Percentiles rank a stretch among this genome's conserved stretches.
Evolutionary conservation across 2,329 filamentous ascomycete species (phyloP).

Genomic region (Fusarium nodosum): DNA sequence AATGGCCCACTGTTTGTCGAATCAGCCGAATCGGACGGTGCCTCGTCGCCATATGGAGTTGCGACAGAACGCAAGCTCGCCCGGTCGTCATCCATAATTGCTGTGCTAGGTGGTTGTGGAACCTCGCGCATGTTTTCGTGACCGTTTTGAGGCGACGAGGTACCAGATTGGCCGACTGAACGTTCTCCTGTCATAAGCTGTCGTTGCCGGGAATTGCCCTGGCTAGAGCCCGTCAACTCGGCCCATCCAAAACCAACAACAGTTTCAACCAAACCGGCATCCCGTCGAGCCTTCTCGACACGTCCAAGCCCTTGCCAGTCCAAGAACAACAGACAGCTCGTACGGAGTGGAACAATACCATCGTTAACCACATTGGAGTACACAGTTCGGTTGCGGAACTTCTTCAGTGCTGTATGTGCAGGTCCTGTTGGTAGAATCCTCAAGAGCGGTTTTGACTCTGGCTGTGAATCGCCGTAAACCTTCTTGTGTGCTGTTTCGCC

Average conservation of each 20-base stretch:
- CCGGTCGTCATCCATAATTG: conserved; percentile 76
- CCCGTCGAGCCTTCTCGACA: conserved; percentile 93
- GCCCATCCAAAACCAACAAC: conserved; percentile 96
- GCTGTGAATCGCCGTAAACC: conserved; percentile 60
- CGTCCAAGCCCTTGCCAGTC: conserved; percentile 95
- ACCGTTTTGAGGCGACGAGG: conserved; percentile 53
- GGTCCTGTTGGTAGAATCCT: conserved; percentile 92
- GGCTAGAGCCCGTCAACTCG: conserved; percentile 83
- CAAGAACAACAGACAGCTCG: conserved; percentile 94
- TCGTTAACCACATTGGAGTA: conserved; percentile 99
- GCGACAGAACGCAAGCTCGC: conserved; percentile 66
- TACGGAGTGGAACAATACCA: conserved; percentile 93
- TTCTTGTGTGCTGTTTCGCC: conserved; percentile 61
- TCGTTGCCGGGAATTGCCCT: conserved; percentile 61
- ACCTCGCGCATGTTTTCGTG: conserved; percentile 67
- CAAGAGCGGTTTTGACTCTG: conserved; percentile 88
- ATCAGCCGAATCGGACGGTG: conserved; percentile 48
- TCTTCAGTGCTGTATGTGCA: conserved; percentile 86
- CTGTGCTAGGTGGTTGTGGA: conserved; percentile 76
- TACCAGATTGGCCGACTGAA: conserved; percentile 52
- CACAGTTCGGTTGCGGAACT: conserved; percentile 90
- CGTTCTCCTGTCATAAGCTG: conserved; percentile 57
- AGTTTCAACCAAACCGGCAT: conserved; percentile 92
- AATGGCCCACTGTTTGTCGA: conserved; percentile 64
- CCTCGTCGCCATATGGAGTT: conserved; percentile 47